Conservation (phyloP, 2,329 filamentous ascomycete genomes). For the Magnaporthales sp. region DNA sequence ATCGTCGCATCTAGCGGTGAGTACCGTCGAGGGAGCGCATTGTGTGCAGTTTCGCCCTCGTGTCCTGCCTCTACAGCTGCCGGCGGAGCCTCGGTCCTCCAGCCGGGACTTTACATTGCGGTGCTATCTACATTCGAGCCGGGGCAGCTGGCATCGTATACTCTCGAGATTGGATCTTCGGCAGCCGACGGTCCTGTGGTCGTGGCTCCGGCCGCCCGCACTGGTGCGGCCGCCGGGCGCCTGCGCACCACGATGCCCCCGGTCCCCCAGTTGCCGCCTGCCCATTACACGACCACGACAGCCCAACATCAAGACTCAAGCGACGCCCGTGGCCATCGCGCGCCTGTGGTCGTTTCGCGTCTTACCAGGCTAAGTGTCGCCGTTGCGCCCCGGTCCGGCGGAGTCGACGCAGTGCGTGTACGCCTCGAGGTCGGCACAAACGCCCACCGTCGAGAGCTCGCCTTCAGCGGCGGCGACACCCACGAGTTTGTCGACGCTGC, state of each 20-base stretch:
- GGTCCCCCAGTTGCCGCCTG: slow-evolving; percentile 27
- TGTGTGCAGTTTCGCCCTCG: slow-evolving; percentile 45
- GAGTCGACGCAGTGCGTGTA: slow-evolving; percentile 46
- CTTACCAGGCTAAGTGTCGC: slow-evolving; percentile 56
- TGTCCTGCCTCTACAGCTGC: not conserved
- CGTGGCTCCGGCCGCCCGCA: slow-evolving; percentile 48
- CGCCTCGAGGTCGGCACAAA: slow-evolving; percentile 64
- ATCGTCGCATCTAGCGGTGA: slow-evolving; percentile 79
- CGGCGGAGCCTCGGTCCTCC: slow-evolving; percentile 33
- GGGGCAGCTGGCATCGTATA: slow-evolving; percentile 66
- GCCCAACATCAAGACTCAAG: not conserved
- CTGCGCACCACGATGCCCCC: slow-evolving; percentile 51
- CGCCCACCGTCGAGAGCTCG: slow-evolving; percentile 50
- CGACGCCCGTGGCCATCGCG: slow-evolving; percentile 27
- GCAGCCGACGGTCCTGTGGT: slow-evolving; percentile 43
- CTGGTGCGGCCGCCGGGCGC: slow-evolving; percentile 64
- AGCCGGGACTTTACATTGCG: slow-evolving; percentile 72
- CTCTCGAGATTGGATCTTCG: slow-evolving; percentile 55
- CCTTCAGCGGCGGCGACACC: slow-evolving; percentile 54
- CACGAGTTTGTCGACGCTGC: slow-evolving; percentile 66
- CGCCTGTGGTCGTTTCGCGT: slow-evolving; percentile 28
- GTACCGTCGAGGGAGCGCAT: slow-evolving; percentile 71
- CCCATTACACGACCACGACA: not conserved
- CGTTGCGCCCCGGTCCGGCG: slow-evolving; percentile 18
- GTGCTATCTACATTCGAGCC: slow-evolving; percentile 87